Conservation (phyloP, 768 basidiomycete genomes). For the Russula lepida region DNA sequence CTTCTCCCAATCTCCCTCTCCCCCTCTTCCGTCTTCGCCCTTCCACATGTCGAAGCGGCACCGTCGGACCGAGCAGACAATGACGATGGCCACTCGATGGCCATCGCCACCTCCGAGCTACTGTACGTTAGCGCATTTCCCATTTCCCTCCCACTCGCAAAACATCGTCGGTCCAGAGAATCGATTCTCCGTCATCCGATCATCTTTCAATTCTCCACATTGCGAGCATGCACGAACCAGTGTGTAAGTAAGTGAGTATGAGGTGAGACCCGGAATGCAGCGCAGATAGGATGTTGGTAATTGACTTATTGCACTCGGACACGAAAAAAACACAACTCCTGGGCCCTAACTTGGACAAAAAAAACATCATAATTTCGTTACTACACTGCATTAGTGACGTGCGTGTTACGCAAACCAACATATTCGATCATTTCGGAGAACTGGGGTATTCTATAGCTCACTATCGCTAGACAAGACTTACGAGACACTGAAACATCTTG, state of each 20-base stretch:
- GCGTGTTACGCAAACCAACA: too few species aligned
- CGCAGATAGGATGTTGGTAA: neutral
- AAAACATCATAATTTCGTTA: too few species aligned
- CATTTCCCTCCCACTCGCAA: conserved; percentile 8
- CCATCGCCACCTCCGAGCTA: too few species aligned
- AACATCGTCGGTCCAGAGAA: neutral
- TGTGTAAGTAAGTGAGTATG: neutral
- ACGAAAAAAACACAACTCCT: neutral
- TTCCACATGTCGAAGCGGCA: neutral
- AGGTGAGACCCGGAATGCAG: too few species aligned
- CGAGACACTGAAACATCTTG: too few species aligned
- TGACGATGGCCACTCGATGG: too few species aligned
- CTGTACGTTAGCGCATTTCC: conserved; percentile 9
- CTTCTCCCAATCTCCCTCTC: neutral
- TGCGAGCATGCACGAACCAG: neutral
- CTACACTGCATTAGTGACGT: too few species aligned
- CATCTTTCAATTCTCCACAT: neutral
- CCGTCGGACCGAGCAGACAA: too few species aligned
- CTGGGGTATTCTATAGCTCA: too few species aligned
- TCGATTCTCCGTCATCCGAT: neutral
- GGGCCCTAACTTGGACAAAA: too few species aligned
- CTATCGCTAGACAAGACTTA: too few species aligned
- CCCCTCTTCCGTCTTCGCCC: neutral
- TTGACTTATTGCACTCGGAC: neutral
- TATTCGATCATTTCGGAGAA: too few species aligned